phyloP scores from a whole-genome alignment of 345 rosid species.

The Syzygium jambos region DNA sequence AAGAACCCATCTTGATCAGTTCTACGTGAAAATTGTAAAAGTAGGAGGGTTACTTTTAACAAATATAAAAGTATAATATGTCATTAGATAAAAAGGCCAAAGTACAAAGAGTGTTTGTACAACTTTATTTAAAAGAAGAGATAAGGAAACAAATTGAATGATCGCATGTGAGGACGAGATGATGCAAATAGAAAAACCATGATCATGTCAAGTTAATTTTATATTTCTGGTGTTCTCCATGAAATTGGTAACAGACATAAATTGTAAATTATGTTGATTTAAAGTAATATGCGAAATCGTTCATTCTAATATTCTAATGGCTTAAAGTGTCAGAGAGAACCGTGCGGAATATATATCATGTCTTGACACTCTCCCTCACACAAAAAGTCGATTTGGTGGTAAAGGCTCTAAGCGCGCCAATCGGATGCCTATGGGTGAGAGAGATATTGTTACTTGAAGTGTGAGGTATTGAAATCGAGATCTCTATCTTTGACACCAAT shows the following conservation, averaged over 20 bases:
- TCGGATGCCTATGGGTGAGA: neutral
- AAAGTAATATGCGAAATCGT: neutral
- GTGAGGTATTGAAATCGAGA: neutral
- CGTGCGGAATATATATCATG: neutral
- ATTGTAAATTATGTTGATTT: neutral
- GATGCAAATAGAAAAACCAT: neutral
- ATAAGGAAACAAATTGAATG: neutral
- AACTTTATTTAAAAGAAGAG: neutral
- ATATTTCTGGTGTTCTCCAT: neutral
- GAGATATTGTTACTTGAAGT: neutral
- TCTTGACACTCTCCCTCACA: rapidly evolving
- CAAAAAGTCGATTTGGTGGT: neutral
- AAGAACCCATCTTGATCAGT: neutral
- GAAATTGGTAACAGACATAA: neutral
- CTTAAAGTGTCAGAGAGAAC: neutral
- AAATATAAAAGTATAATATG: neutral
- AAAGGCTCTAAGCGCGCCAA: neutral
- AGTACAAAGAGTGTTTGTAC: neutral
- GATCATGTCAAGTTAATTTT: neutral
- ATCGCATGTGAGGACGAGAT: neutral
- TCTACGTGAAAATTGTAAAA: neutral
- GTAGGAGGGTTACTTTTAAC: neutral
- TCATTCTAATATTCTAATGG: neutral
- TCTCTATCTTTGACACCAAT: neutral
- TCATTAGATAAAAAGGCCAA: neutral